Evolutionary conservation across 2,329 filamentous ascomycete genomes (phyloP).

Genomic region (Ceratocystis destructans): DNA sequence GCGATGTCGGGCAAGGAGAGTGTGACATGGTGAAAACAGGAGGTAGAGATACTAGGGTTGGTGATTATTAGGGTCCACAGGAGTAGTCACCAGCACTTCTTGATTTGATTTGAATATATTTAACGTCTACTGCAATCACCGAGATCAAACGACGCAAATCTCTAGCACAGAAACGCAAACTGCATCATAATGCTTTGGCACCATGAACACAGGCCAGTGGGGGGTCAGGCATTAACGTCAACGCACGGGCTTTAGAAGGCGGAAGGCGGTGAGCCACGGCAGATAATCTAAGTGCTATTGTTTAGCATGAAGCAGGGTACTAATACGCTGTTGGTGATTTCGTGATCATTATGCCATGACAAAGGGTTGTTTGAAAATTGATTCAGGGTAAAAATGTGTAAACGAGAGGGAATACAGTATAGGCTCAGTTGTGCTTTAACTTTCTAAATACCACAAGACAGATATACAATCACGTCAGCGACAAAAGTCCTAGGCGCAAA

Average conservation of each 20-base stretch:
- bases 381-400: background rate
- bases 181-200: background rate
- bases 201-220: background rate
- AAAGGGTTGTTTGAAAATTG: background rate
- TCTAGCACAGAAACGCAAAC: too few species aligned
- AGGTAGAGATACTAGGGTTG: background rate
- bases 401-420: background rate
- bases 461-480: background rate
- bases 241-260: background rate
- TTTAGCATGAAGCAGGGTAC: background rate
- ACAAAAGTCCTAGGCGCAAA: background rate
- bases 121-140: too few species aligned
- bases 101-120: too few species aligned
- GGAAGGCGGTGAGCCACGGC: background rate
- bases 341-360: background rate
- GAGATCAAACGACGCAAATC: too few species aligned
- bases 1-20: constrained; percentile 34
- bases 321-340: background rate
- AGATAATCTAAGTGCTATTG: background rate
- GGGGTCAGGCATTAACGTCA: background rate
- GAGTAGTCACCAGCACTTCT: too few species aligned
- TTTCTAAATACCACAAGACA: background rate
- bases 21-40: constrained; percentile 25
- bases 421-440: background rate
- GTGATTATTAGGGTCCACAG: too few species aligned